Base-by-base conservation (phyloP, 108 stramenopile genomes). In the Craspedostauros australis region DNA sequence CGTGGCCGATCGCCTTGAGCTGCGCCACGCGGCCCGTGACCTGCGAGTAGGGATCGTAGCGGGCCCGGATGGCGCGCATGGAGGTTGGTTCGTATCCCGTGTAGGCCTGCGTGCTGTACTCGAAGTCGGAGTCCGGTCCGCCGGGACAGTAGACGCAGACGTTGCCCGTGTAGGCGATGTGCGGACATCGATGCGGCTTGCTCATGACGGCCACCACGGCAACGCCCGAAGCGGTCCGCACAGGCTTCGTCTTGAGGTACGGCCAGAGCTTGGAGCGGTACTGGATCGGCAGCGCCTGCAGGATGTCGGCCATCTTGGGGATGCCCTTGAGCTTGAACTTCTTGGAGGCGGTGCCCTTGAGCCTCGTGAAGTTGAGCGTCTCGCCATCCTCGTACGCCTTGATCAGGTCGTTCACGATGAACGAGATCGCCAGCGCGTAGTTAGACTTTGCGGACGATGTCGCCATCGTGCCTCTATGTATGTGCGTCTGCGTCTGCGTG, bases 81-180 rank as follows among this genome's bases (percentile, higher is more conserved):
- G 64, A 68, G 20, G 96, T 96, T 18, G 96, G 96, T 70, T 96
- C 96, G 63, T 96, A 96, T 18, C 96, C 96, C 0, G 96, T 96
- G 56, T 96, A 96, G 27, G 96, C 93, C 47, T 96, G 96, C 14
- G 96, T 96, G 5, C 79, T 82, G 70, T 96, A 96, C 62, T 96
- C 96, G 70, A 96, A 96, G 60, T 96, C 96, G 14, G 70, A 73
- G 68, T 96, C 96, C 1, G 93, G 93, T 16, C 96, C 96, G 36
- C 96, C 96, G 23, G 96, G 96, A 73, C 96, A 96, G 55, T 96
- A 96, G 21, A 96, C 96, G 55, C 96, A 96, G 5, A 96, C 96
- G 56, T 84, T 76, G 6, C 93, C 93, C 0, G 96, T 96, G 65
- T 90, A 84, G 62, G 89, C 88, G 54, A 96, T 84, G 60, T 96